Base-by-base conservation (phyloP, 306 rosid species). In the Pterocarpus santalinus region DNA sequence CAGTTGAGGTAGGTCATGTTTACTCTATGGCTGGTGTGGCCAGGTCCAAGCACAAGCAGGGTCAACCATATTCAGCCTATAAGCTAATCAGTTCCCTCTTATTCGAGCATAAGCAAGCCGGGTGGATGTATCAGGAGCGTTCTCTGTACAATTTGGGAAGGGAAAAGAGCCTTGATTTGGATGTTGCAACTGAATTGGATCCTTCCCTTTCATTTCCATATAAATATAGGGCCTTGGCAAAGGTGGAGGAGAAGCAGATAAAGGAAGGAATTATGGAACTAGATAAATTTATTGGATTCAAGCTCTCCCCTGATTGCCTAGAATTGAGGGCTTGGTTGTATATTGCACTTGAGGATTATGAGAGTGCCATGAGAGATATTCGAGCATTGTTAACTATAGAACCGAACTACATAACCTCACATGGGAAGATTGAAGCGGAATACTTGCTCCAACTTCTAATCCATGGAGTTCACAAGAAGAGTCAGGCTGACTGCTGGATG, bases 61-160 rank as follows among this genome's bases (percentile, higher is more conserved):
- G 98, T 44, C 94, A 94, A 49, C 94, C 88, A 35, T 87, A 87
- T 86, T 88, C 97, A 2, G 97, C 98, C 2, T 90, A 90, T 44
- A 90, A 87, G 80, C 65, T 90, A 71, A 89, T 94, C 69, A 86
- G 91, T 81, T 91, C 94, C 39, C 82, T 91, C 60, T 87, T 91
- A 22, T 87, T 87, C 5, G 91, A 86, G 84, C 65, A 87, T 77
- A 91, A 82, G 69, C 93, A 92, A 44, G 91, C 83, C 2, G 98
- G 98, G 65, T 94, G 98, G 98, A 94, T 94, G 98, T 91, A 89
- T 78, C 97, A 94, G 82, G 98, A 91, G 74, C 88, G 97, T 16
- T 88, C 97, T 35, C 76, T 94, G 12, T 91, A 94, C 76, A 88
- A 87, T 32, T 80, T 87, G 36, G 98, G 98, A 60, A 91, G 79